Evolutionary conservation across 495 filamentous ascomycete species (phyloP).

Genomic region (Halenospora varia): DNA sequence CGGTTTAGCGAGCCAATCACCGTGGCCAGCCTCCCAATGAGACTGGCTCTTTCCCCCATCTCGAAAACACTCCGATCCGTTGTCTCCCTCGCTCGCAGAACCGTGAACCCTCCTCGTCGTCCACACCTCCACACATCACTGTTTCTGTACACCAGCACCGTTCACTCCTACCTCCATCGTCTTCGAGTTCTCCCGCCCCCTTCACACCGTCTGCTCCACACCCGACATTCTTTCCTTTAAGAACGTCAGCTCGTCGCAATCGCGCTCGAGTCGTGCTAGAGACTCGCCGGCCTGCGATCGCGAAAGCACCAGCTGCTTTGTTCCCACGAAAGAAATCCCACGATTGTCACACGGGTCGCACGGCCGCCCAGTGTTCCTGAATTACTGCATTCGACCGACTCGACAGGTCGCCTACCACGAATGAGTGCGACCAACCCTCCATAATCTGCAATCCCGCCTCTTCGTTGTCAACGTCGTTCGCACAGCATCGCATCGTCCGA

Average conservation of each 20-base stretch:
- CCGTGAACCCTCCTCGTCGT: not conserved
- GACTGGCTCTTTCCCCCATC: slow-evolving; percentile 1
- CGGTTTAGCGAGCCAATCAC: slow-evolving; percentile 32
- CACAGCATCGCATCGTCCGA: slow-evolving; percentile 8
- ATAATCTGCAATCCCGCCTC: not conserved
- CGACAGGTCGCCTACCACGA: slow-evolving; percentile 19
- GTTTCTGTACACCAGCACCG: no score
- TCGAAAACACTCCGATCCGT: slow-evolving; percentile 6
- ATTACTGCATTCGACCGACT: slow-evolving; percentile 9
- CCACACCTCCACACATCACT: not conserved
- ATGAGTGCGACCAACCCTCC: not conserved
- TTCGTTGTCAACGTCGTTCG: not conserved
- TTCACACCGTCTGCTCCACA: not conserved
- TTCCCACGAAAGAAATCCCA: not conserved
- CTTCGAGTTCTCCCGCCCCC: not conserved
- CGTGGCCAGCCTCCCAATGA: not conserved
- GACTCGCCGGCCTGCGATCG: not conserved
- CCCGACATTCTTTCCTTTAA: slow-evolving; percentile 6
- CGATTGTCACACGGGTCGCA: slow-evolving; percentile 15
- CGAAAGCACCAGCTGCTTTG: not conserved
- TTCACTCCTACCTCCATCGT: not conserved
- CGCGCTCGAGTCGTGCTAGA: not conserved
- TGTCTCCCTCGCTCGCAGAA: not conserved
- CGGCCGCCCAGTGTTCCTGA: slow-evolving; percentile 16
- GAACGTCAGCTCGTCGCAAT: slow-evolving; percentile 7